These are phyloP conservation scores for Malania oleifera DNA, from an alignment of 164 flowering plant genomes.

Conservation along the genomic window DNA sequence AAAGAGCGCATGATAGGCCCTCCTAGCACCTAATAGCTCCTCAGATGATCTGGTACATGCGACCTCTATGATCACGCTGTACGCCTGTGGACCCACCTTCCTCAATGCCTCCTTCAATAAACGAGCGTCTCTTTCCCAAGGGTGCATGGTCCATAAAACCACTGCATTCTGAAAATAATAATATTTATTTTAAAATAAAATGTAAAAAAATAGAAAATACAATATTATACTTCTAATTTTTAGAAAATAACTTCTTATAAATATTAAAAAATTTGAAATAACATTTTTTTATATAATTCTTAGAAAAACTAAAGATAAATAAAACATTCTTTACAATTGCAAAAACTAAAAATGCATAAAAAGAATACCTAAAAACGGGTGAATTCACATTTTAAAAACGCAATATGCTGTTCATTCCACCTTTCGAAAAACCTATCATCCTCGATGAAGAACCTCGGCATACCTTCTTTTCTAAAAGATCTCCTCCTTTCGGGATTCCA, in stretches of 20 bases:
- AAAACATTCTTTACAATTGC: too few relatives aligned
- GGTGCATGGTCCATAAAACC: conserved; percentile 76
- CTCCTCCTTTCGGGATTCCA: conserved; percentile 50
- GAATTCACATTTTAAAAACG: conserved; percentile 53
- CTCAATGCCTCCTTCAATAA: conserved; percentile 48
- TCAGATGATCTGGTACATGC: conserved; percentile 76
- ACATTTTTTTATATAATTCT: not conserved
- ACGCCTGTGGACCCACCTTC: conserved; percentile 29
- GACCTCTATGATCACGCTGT: conserved; percentile 52
- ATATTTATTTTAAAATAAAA: too few relatives aligned
- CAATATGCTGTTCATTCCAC: conserved; percentile 42
- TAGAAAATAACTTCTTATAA: too few relatives aligned
- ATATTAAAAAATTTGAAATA: too few relatives aligned
- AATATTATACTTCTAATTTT: too few relatives aligned
- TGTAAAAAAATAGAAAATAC: too few relatives aligned
- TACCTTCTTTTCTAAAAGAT: conserved; percentile 43
- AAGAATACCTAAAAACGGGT: conserved; percentile 56
- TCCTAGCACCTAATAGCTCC: conserved; percentile 68
- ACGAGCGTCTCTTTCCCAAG: conserved; percentile 89
- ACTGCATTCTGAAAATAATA: conserved; percentile 57
- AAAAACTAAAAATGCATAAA: too few relatives aligned
- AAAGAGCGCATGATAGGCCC: conserved; percentile 79
- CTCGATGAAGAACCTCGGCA: conserved; percentile 34
- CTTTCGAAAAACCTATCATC: conserved; percentile 62
- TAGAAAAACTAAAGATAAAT: not conserved